These are phyloP conservation scores for Acidomyces sp. DNA, from an alignment of 495 filamentous ascomycete genomes.

Conservation along the genomic window DNA sequence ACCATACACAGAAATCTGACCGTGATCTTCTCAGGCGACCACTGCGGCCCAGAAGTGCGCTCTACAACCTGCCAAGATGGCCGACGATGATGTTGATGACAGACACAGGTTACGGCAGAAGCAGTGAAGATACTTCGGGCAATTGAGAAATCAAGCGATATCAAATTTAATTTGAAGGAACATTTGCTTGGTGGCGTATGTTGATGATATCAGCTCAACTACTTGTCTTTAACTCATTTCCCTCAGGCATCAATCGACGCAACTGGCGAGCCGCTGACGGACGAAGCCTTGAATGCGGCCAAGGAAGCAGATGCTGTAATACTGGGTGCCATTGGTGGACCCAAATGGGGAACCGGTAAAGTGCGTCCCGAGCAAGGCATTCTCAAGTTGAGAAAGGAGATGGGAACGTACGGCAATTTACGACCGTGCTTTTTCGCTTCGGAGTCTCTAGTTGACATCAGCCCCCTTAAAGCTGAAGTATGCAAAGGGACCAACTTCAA, in stretches of 20 bases:
- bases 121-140: conserved; percentile 79
- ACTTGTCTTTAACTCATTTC: not conserved
- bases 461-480: conserved; percentile 76
- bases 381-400: conserved; percentile 83
- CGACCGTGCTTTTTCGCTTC: conserved; percentile 96
- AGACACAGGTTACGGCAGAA: conserved; percentile 47
- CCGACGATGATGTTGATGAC: not conserved
- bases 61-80: conserved; percentile 1
- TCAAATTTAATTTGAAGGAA: conserved; percentile 81
- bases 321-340: conserved; percentile 89
- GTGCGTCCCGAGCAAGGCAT: conserved; percentile 93
- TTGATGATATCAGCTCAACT: not conserved
- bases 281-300: conserved; percentile 71
- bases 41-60: conserved; percentile 85
- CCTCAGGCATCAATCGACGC: conserved; percentile 75
- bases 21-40: conserved; percentile 60
- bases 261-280: conserved; percentile 63
- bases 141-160: conserved; percentile 53
- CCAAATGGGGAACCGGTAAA: conserved; percentile 87
- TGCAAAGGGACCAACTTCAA: conserved; percentile 86
- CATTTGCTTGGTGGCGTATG: conserved; percentile 88
- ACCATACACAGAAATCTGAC: conserved; percentile 10
- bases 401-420: conserved; percentile 91
- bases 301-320: conserved; percentile 86
- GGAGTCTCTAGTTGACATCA: conserved; percentile 70